Conservation (phyloP, 176 grass and related monocot species). For the Tillandsia fasciculata region DNA sequence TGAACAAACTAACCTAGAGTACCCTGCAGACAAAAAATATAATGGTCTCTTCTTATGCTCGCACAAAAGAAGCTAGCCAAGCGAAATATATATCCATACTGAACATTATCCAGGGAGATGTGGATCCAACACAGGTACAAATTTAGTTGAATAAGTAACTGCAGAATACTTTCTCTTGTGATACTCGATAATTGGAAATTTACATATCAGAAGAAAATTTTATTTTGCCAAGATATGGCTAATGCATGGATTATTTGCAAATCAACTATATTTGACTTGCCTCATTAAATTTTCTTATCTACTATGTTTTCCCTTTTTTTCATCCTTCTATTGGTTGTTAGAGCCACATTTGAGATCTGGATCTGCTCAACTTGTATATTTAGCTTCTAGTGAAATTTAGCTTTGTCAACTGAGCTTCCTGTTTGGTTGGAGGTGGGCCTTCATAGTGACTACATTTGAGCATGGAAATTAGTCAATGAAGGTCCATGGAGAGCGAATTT, state of each 20-base stretch:
- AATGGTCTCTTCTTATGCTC: conserved; percentile 97
- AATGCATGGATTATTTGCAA: background rate
- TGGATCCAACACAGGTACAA: conserved; percentile 91
- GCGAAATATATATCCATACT: conserved; percentile 99
- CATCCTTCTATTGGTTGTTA: background rate
- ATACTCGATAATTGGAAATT: background rate
- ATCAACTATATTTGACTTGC: background rate
- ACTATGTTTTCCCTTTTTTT: background rate
- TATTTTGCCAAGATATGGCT: background rate
- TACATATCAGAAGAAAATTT: background rate
- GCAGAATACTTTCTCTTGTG: no score
- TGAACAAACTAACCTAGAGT: conserved; percentile 9
- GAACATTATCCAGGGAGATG: conserved; percentile 98
- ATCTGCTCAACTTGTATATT: no score
- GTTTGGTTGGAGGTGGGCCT: no score
- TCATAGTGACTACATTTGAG: no score
- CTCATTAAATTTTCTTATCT: background rate
- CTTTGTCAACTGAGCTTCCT: no score
- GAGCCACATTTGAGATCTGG: no score
- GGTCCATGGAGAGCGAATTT: no score
- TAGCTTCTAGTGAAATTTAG: no score
- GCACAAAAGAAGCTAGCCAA: conserved; percentile 98
- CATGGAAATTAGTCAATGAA: no score
- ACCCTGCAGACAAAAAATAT: conserved; percentile 91
- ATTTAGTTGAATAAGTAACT: background rate